Evolutionary conservation across 2,329 filamentous ascomycete species (phyloP).

Genomic region (Beauveria medogensis): DNA sequence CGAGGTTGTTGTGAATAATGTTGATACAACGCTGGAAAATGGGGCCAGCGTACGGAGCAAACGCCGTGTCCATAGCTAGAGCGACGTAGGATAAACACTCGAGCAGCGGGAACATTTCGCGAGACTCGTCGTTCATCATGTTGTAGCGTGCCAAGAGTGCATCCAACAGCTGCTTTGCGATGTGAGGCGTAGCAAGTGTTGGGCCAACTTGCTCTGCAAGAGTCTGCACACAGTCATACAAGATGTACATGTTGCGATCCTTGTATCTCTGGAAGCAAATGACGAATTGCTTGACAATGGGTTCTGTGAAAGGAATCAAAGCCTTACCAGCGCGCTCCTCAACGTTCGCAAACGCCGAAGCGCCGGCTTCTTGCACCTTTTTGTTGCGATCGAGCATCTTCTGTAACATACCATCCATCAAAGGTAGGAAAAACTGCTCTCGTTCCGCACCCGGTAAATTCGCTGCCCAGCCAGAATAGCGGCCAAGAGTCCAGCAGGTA

Average conservation of each 20-base stretch:
- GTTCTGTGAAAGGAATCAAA: conserved; percentile 76
- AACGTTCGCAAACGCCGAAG: conserved; percentile 90
- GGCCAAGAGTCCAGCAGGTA: conserved; percentile 92
- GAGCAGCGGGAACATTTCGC: conserved; percentile 89
- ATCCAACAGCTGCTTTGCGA: conserved; percentile 86
- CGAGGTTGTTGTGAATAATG: conserved; percentile 85
- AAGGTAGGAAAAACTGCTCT: conserved; percentile 77
- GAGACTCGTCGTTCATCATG: conserved; percentile 76
- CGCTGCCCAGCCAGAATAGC: conserved; percentile 89
- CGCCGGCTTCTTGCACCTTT: conserved; percentile 92
- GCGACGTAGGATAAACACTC: conserved; percentile 95
- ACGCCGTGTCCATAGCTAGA: conserved; percentile 71
- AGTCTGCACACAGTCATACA: conserved; percentile 98
- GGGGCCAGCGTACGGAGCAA: conserved; percentile 75
- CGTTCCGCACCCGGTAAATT: conserved; percentile 62
- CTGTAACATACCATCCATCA: conserved; percentile 92
- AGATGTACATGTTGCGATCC: conserved; percentile 96
- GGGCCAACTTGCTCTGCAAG: conserved; percentile 85
- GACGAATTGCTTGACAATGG: conserved; percentile 89
- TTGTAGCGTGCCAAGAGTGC: conserved; percentile 84
- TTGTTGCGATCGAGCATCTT: conserved; percentile 98
- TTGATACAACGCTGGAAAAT: conserved; percentile 84
- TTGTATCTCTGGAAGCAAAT: conserved; percentile 92
- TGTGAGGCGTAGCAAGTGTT: conserved; percentile 67
- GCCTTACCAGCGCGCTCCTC: conserved; percentile 84